Evolutionary conservation across 2,329 filamentous ascomycete genomes (phyloP).

Genomic region (Exophiala alcalophila): DNA sequence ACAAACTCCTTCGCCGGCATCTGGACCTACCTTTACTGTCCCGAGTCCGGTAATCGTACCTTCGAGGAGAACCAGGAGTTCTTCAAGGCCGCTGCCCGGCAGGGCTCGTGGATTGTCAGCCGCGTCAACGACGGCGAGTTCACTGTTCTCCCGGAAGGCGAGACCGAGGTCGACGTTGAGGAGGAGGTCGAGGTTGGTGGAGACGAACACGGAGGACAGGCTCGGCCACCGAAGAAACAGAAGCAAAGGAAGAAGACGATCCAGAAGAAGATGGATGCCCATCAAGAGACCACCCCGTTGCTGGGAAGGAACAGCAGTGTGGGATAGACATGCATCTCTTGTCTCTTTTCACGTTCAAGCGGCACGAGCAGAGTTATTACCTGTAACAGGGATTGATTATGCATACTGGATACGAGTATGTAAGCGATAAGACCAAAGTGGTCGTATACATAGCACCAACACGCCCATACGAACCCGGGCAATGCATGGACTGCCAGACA

Average conservation of each 20-base stretch:
- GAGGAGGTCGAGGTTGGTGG: conserved; percentile 13
- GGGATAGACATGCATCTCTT: neutral
- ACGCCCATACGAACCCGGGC: too few species aligned
- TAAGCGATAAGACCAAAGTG: too few species aligned
- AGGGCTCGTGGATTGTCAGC: conserved; percentile 53
- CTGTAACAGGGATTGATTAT: too few species aligned
- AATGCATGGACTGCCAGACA: neutral
- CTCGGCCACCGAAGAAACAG: neutral
- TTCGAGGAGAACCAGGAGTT: conserved; percentile 62
- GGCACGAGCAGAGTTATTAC: too few species aligned
- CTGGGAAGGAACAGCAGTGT: conserved; percentile 16
- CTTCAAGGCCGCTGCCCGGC: conserved; percentile 53
- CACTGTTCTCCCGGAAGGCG: conserved; percentile 27
- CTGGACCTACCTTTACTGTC: conserved; percentile 52
- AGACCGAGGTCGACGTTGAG: conserved; percentile 17
- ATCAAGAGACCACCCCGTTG: conserved; percentile 14
- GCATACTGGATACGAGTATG: too few species aligned
- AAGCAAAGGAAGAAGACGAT: conserved; percentile 1
- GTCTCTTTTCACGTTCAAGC: neutral
- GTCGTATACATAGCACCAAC: too few species aligned
- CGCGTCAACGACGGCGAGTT: conserved; percentile 54
- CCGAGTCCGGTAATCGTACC: conserved; percentile 56
- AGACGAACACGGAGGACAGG: conserved; percentile 7
- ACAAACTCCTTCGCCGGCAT: conserved; percentile 55
- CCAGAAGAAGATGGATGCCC: conserved; percentile 12